Conservation (phyloP, 371 early-diverging fungal genomes). For the Syncephalastrum monosporum region DNA sequence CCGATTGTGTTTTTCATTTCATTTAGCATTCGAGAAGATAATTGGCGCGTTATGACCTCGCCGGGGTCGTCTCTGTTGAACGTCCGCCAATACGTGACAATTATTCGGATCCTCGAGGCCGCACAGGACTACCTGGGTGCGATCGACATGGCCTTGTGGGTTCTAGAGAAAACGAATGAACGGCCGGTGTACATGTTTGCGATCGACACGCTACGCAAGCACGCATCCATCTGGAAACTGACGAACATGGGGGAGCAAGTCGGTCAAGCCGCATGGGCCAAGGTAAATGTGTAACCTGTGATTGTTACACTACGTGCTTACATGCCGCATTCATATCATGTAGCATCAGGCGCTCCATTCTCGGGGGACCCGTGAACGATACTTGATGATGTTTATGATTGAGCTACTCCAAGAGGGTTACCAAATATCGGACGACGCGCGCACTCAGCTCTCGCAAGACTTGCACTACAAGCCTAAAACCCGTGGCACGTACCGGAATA, state of each 20-base stretch:
- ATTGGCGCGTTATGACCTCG: conserved; percentile 80
- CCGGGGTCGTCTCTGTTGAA: conserved; percentile 80
- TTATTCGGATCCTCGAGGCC: conserved; percentile 57
- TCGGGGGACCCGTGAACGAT: conserved; percentile 35
- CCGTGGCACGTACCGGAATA: conserved; percentile 5
- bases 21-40: conserved; percentile 70
- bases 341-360: conserved; percentile 41
- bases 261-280: conserved; percentile 36
- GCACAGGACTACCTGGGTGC: conserved; percentile 56
- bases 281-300: conserved; percentile 19
- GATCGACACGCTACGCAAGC: conserved; percentile 56
- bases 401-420: conserved; percentile 49
- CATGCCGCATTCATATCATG: neutral
- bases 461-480: conserved; percentile 29
- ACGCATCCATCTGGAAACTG: conserved; percentile 59
- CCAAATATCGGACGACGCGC: conserved; percentile 27
- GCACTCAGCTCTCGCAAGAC: conserved; percentile 38
- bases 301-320: neutral
- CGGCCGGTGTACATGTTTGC: conserved; percentile 46
- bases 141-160: conserved; percentile 62
- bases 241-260: conserved; percentile 28
- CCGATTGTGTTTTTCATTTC: neutral
- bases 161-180: conserved; percentile 62
- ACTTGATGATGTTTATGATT: conserved; percentile 48
- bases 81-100: conserved; percentile 62